These are phyloP conservation scores for Cyclotella baltica DNA, from an alignment of 108 stramenopile genomes.

Conservation along the genomic window DNA sequence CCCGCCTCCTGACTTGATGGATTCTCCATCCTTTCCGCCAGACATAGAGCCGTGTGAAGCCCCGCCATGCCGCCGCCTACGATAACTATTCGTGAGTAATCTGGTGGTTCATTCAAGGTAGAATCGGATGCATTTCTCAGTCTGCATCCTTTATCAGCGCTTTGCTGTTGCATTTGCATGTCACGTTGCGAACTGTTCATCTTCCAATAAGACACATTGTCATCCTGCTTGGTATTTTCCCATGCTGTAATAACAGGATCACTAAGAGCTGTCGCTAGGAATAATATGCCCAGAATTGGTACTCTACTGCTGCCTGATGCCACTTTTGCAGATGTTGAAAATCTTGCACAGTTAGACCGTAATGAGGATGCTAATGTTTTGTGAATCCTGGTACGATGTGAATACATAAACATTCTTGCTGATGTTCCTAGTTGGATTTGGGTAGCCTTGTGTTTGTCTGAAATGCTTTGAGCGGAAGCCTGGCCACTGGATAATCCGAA, in stretches of 20 bases:
- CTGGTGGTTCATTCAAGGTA: not conserved
- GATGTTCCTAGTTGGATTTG: too few species aligned
- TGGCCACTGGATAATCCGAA: too few species aligned
- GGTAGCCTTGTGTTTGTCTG: too few species aligned
- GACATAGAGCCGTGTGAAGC: constrained; percentile 34
- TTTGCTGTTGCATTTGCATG: not conserved
- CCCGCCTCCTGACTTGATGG: constrained; percentile 7
- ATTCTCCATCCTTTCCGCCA: constrained; percentile 18
- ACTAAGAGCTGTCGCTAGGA: constrained; percentile 1
- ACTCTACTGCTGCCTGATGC: too few species aligned
- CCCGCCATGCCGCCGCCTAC: constrained; percentile 50
- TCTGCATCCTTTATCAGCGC: constrained; percentile 9
- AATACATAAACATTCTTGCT: too few species aligned
- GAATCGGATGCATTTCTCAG: constrained; percentile 22
- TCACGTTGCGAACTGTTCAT: not conserved
- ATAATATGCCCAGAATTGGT: constrained; percentile 1
- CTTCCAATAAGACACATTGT: constrained; percentile 40
- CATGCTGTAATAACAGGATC: constrained; percentile 31
- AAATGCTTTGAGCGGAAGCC: too few species aligned
- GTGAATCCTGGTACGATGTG: too few species aligned
- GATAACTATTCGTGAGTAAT: constrained; percentile 32
- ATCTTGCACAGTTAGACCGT: too few species aligned
- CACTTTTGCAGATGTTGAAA: too few species aligned
- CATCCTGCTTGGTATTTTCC: constrained; percentile 9
- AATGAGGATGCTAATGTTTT: too few species aligned